These are phyloP conservation scores for Gypsophila paniculata DNA, from an alignment of 179 eudicot genomes.

Conservation along the genomic window DNA sequence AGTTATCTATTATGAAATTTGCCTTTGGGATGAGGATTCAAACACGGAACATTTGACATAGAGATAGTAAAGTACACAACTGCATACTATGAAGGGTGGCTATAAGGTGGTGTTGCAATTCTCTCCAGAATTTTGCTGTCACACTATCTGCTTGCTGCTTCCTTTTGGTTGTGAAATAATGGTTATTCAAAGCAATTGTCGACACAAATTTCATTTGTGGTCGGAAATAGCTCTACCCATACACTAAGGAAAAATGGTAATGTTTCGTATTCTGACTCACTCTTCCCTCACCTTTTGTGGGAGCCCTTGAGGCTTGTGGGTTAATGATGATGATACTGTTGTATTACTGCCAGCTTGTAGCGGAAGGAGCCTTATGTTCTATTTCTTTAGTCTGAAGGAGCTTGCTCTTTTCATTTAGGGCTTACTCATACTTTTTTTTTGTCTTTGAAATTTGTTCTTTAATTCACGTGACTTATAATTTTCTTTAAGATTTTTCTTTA, in stretches of 20 bases:
- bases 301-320: not conserved
- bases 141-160: not conserved
- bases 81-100: not conserved
- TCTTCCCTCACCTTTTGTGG: not conserved
- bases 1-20: no score
- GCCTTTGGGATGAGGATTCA: not conserved
- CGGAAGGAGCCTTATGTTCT: no score
- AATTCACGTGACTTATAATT: not conserved
- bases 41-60: not conserved
- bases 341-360: not conserved
- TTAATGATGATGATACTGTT: not conserved
- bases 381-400: not conserved
- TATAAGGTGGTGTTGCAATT: conserved; percentile 1
- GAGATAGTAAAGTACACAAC: no score
- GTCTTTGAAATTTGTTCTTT: not conserved
- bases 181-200: not conserved
- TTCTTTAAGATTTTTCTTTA: not conserved
- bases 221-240: no score
- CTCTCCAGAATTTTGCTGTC: not conserved
- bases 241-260: no score
- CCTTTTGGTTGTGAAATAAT: not conserved
- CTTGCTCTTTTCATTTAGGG: not conserved
- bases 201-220: not conserved
- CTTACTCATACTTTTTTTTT: not conserved
- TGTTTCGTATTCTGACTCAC: not conserved